These are phyloP conservation scores for Paxillus ammoniavirescens DNA, from an alignment of 768 basidiomycete species.

Conservation along the genomic window DNA sequence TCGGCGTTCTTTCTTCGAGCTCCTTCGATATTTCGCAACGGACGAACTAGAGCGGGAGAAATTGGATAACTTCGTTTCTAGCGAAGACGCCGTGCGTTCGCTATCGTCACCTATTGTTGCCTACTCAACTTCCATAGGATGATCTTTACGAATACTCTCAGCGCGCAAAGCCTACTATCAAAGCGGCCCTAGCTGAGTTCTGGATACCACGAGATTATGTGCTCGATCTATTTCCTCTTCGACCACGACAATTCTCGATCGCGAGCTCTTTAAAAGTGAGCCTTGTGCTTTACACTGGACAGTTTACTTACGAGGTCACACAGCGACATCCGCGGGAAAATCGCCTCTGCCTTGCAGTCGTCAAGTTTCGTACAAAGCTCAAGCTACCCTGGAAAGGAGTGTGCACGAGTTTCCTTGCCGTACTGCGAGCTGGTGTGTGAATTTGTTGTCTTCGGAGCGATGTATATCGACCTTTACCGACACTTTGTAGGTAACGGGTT, in stretches of 20 bases:
- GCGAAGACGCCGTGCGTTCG: constrained; percentile 62
- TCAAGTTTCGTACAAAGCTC: constrained; percentile 83
- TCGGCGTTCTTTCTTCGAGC: constrained; percentile 81
- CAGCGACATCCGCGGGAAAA: constrained; percentile 64
- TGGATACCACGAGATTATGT: constrained; percentile 79
- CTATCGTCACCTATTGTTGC: not conserved
- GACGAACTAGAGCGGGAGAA: constrained; percentile 83
- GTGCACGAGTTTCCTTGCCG: constrained; percentile 77
- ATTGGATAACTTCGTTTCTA: constrained; percentile 76
- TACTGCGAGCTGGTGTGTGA: constrained; percentile 55
- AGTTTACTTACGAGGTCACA: not conserved
- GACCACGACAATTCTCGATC: constrained; percentile 93
- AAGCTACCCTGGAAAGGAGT: constrained; percentile 78
- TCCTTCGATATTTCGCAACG: constrained; percentile 69
- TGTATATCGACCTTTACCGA: not conserved
- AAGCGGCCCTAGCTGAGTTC: constrained; percentile 88
- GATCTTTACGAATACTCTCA: constrained; percentile 89
- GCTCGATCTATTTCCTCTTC: constrained; percentile 81
- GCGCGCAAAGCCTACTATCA: constrained; percentile 74
- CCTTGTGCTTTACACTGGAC: not conserved
- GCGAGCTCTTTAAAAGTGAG: constrained; percentile 65
- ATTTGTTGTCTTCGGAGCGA: not conserved
- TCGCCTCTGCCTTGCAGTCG: constrained; percentile 89
- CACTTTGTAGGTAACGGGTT: constrained; percentile 52
- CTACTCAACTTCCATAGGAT: constrained; percentile 52